Evolutionary conservation across 2,329 filamentous ascomycete species (phyloP).

Genomic region (Stromatinia cepivora): DNA sequence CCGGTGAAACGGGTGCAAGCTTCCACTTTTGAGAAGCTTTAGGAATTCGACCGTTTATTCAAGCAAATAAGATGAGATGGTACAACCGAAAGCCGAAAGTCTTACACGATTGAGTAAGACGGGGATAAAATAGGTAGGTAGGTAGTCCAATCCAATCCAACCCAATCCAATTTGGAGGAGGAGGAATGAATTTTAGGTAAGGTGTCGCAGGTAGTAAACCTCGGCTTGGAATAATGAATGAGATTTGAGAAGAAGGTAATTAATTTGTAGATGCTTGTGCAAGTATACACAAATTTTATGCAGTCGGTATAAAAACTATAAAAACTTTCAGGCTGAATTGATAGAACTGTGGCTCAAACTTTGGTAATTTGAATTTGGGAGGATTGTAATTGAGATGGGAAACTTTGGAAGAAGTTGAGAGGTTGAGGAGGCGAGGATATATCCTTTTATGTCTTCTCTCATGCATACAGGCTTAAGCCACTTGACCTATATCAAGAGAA

Average conservation of each 20-base stretch:
- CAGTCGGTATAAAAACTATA: neutral
- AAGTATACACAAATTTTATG: conserved; percentile 16
- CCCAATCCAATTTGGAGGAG: neutral
- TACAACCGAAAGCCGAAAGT: conserved; percentile 8
- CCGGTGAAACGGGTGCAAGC: conserved; percentile 21
- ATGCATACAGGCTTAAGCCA: conserved; percentile 21
- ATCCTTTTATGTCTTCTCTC: conserved; percentile 26
- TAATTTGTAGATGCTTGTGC: too few species aligned
- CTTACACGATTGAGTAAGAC: conserved; percentile 19
- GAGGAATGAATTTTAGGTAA: neutral
- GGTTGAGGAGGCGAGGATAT: conserved; percentile 22
- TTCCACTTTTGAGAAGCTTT: conserved; percentile 9
- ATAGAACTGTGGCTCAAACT: conserved; percentile 12
- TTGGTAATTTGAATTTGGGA: neutral
- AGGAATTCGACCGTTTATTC: conserved; percentile 7
- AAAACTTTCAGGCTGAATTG: neutral
- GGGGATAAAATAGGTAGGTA: neutral
- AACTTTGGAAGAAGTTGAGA: conserved; percentile 11
- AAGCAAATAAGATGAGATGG: conserved; percentile 17
- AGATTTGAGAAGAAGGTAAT: too few species aligned
- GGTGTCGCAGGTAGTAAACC: neutral
- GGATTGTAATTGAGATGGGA: neutral
- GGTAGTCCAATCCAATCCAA: conserved; percentile 6
- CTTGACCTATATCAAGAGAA: conserved; percentile 21
- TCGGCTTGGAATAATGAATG: neutral